Percentiles rank a stretch among this genome's conserved stretches.
phyloP scores from a whole-genome alignment of 441 rosid genomes.

The Pelargonium myrrhifolium region DNA sequence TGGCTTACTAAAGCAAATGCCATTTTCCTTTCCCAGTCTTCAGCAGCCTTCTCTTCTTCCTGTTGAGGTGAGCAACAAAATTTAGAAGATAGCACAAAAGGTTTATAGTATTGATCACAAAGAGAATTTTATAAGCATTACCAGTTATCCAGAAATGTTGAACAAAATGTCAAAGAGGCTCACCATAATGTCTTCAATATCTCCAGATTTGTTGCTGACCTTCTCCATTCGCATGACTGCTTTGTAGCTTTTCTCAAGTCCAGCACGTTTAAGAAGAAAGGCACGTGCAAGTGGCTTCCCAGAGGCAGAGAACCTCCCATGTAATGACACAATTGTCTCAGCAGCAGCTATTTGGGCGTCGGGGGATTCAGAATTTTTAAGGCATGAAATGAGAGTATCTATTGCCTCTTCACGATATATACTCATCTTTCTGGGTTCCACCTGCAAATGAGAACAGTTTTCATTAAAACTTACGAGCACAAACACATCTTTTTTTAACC shows the following conservation, averaged over 20 bases:
- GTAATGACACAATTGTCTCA: conserved; percentile 43
- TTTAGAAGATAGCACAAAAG: not conserved
- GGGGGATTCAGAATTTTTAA: conserved; percentile 45
- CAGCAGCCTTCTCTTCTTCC: conserved; percentile 60
- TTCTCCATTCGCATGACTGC: conserved; percentile 39
- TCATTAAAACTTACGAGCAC: conserved; percentile 5
- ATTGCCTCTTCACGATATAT: conserved; percentile 70
- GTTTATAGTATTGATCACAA: not conserved
- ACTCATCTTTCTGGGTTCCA: conserved; percentile 71
- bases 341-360: conserved; percentile 59
- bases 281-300: conserved; percentile 53
- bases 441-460: conserved; percentile 29
- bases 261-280: conserved; percentile 51
- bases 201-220: conserved; percentile 29
- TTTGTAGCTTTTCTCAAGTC: conserved; percentile 42
- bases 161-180: conserved; percentile 17
- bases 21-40: conserved; percentile 58
- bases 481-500: not conserved
- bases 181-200: conserved; percentile 43
- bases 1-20: conserved; percentile 55
- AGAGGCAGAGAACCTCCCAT: conserved; percentile 55
- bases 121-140: not conserved
- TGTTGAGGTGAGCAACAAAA: conserved; percentile 13
- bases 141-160: not conserved
- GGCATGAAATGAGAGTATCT: conserved; percentile 55